These are phyloP conservation scores for Cyberlindnera japonica DNA, from an alignment of 805 yeast species.

Conservation along the genomic window DNA sequence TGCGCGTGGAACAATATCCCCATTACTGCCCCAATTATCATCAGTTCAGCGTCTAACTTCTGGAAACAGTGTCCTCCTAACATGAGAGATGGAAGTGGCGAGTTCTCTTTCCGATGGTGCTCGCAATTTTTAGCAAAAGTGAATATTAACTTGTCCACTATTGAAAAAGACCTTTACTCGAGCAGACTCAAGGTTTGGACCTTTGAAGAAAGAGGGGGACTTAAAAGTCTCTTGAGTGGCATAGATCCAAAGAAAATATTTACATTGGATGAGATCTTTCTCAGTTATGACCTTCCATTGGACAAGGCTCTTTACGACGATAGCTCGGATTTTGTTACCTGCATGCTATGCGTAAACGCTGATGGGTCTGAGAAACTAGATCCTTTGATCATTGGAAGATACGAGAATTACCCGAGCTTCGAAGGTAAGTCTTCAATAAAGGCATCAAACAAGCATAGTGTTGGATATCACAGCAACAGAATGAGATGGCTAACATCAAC, in stretches of 20 bases:
- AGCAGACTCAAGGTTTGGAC: slow-evolving; percentile 56
- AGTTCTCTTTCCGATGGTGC: slow-evolving; percentile 65
- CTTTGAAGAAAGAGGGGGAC: slow-evolving; percentile 49
- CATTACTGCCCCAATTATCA: slow-evolving; percentile 58
- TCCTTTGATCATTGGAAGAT: slow-evolving; percentile 58
- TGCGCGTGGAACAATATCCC: slow-evolving; percentile 66
- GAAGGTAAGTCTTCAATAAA: slow-evolving; percentile 38
- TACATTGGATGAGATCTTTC: slow-evolving; percentile 56
- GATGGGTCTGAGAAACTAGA: slow-evolving; percentile 61
- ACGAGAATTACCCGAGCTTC: slow-evolving; percentile 44
- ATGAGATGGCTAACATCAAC: slow-evolving; percentile 63
- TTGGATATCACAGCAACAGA: slow-evolving; percentile 55
- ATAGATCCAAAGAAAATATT: slow-evolving; percentile 51
- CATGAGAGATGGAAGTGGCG: slow-evolving; percentile 58
- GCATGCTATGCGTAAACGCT: slow-evolving; percentile 59
- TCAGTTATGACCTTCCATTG: slow-evolving; percentile 56
- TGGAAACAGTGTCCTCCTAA: slow-evolving; percentile 57
- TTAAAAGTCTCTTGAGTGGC: slow-evolving; percentile 43
- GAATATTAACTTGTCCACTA: slow-evolving; percentile 47
- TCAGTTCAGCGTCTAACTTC: slow-evolving; percentile 57
- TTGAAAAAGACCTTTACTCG: slow-evolving; percentile 39
- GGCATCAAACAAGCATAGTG: slow-evolving; percentile 46
- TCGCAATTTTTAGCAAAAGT: slow-evolving; percentile 39
- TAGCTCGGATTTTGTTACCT: slow-evolving; percentile 42
- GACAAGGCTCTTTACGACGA: slow-evolving; percentile 50